Evolutionary conservation across 2,329 filamentous ascomycete species (phyloP).

Genomic region (Truncatella angustata): DNA sequence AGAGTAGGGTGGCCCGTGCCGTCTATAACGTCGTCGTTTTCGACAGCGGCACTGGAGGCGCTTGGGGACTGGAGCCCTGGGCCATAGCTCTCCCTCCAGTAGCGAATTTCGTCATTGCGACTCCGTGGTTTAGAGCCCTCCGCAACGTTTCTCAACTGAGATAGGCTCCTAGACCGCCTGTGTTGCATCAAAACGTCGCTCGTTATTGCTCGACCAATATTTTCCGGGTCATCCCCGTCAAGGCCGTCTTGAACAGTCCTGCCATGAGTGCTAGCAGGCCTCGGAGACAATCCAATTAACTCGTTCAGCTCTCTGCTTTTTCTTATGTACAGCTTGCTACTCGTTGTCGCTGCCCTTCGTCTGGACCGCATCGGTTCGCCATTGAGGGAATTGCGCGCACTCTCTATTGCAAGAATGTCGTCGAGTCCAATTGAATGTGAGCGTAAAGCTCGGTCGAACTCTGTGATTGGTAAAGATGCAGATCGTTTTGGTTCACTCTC

Average conservation of each 20-base stretch:
- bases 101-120: constrained; percentile 62
- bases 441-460: constrained; percentile 58
- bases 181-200: constrained; percentile 49
- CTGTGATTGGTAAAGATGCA: constrained; percentile 57
- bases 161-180: constrained; percentile 59
- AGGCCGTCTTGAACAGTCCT: constrained; percentile 40
- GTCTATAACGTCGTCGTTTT: constrained; percentile 34
- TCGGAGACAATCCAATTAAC: constrained; percentile 55
- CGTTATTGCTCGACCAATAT: constrained; percentile 63
- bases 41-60: constrained; percentile 34
- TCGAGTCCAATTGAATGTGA: constrained; percentile 61
- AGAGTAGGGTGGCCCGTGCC: constrained; percentile 23
- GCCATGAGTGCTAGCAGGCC: constrained; percentile 60
- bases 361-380: constrained; percentile 38
- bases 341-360: constrained; percentile 40
- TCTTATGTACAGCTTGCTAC: constrained; percentile 37
- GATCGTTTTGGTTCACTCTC: constrained; percentile 50
- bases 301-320: constrained; percentile 39
- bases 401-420: constrained; percentile 52
- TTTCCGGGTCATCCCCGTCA: constrained; percentile 43
- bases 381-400: constrained; percentile 52
- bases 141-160: constrained; percentile 41
- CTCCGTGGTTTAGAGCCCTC: constrained; percentile 39
- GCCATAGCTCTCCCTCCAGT: constrained; percentile 62
- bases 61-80: constrained; percentile 49